phyloP scores from a whole-genome alignment of 371 early-diverging fungal genomes.

The Zancudomyces culisetae region DNA sequence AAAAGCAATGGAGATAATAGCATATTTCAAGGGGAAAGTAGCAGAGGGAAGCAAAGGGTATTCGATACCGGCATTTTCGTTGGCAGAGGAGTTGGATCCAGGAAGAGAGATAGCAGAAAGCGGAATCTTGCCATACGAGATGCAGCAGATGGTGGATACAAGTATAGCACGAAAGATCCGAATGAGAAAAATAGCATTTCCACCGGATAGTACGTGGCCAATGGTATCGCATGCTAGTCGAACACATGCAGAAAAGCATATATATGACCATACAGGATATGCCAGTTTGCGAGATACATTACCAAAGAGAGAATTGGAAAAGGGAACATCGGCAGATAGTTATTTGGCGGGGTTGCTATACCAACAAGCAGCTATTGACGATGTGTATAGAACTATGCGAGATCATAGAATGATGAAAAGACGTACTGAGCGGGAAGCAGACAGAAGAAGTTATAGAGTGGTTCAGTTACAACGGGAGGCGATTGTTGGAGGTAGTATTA shows the following conservation, averaged over 20 bases:
- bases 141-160: conserved; percentile 22
- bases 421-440: conserved; percentile 16
- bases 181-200: conserved; percentile 20
- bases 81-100: conserved; percentile 21
- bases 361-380: conserved; percentile 57
- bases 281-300: conserved; percentile 17
- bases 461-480: conserved; percentile 26
- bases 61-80: conserved; percentile 13
- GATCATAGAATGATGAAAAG: conserved; percentile 23
- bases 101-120: conserved; percentile 19
- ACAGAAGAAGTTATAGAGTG: conserved; percentile 25
- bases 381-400: conserved; percentile 25
- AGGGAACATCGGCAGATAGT: conserved; percentile 12
- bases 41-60: conserved; percentile 12
- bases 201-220: conserved; percentile 56
- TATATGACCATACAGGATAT: conserved; percentile 19
- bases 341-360: conserved; percentile 52
- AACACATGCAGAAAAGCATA: conserved; percentile 48
- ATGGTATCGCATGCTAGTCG: conserved; percentile 55
- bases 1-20: conserved; percentile 2
- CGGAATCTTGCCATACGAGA: conserved; percentile 17
- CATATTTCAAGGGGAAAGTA: conserved; percentile 15
- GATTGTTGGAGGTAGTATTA: conserved; percentile 17
- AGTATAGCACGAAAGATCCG: conserved; percentile 23
- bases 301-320: conserved; percentile 15